Conservation (phyloP, 441 rosid species). For the Biscutella laevigata region DNA sequence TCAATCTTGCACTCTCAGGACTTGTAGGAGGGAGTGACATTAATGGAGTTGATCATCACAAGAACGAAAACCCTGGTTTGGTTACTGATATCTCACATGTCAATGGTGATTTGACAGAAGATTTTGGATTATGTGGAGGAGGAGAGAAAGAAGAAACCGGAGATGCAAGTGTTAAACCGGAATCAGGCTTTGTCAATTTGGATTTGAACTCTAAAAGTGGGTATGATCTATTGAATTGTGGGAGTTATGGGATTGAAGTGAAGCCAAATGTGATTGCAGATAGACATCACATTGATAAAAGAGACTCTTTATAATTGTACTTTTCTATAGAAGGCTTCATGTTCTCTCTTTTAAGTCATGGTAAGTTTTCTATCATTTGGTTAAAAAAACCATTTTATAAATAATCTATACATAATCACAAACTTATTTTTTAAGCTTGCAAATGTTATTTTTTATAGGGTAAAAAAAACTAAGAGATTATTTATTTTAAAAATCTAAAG, state of each 20-base stretch:
- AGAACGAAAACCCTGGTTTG: conserved; percentile 14
- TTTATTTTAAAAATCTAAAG: too few relatives aligned
- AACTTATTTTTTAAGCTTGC: too few relatives aligned
- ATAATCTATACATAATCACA: too few relatives aligned
- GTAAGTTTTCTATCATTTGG: too few relatives aligned
- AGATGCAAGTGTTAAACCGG: conserved; percentile 26
- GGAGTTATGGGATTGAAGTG: conserved; percentile 34
- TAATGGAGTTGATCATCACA: conserved; percentile 26
- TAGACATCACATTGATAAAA: conserved; percentile 22
- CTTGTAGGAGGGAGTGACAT: too few relatives aligned
- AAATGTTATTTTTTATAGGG: too few relatives aligned
- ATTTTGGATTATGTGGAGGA: conserved; percentile 18
- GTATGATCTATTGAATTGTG: conserved; percentile 33
- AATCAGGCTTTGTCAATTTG: conserved; percentile 32
- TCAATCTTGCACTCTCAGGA: conserved; percentile 39
- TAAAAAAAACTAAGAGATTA: too few relatives aligned
- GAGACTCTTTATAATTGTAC: too few relatives aligned
- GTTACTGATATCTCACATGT: conserved; percentile 6
- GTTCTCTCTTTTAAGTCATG: too few relatives aligned
- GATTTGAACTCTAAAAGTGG: conserved; percentile 49
- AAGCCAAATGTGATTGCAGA: conserved; percentile 31
- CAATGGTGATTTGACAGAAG: conserved; percentile 15
- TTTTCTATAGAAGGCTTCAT: too few relatives aligned
- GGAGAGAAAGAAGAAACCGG: conserved; percentile 17
- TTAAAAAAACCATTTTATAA: too few relatives aligned